phyloP scores from a whole-genome alignment of 768 basidiomycete genomes.

The Hygrophoropsis aurantiaca region DNA sequence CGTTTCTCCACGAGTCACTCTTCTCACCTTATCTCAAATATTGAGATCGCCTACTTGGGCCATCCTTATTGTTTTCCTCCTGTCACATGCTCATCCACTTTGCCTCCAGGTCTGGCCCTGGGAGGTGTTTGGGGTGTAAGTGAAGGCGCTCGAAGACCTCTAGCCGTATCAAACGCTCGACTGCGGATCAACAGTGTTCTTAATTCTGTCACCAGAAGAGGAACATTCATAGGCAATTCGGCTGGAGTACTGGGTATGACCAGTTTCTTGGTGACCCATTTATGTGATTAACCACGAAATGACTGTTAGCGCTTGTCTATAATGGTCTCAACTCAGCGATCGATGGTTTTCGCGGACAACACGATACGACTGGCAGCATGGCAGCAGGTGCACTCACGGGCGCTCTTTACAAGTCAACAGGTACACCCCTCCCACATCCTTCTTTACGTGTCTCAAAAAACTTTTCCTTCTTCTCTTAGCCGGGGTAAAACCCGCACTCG shows the following conservation, averaged over 20 bases:
- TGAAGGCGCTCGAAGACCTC: slow-evolving; percentile 86
- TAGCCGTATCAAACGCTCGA: slow-evolving; percentile 82
- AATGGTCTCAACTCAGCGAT: slow-evolving; percentile 96
- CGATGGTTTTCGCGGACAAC: slow-evolving; percentile 84
- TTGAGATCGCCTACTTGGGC: slow-evolving; percentile 56
- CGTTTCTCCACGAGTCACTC: slow-evolving; percentile 40
- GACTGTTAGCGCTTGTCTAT: slow-evolving; percentile 80
- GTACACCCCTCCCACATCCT: slow-evolving; percentile 49
- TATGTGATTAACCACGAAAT: slow-evolving; percentile 38
- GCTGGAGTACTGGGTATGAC: slow-evolving; percentile 93
- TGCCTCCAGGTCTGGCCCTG: slow-evolving; percentile 82
- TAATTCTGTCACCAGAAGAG: slow-evolving; percentile 95
- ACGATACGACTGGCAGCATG: slow-evolving; percentile 91
- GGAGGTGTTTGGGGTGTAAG: slow-evolving; percentile 96
- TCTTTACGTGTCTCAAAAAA: slow-evolving; percentile 34
- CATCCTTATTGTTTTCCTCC: slow-evolving; percentile 74
- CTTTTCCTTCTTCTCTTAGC: slow-evolving; percentile 55
- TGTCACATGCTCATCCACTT: slow-evolving; percentile 74
- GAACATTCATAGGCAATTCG: slow-evolving; percentile 97
- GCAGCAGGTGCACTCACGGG: slow-evolving; percentile 89
- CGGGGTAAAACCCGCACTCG: slow-evolving; percentile 86
- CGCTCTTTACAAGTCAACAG: slow-evolving; percentile 89
- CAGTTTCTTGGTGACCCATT: slow-evolving; percentile 33
- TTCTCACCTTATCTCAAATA: slow-evolving; percentile 70
- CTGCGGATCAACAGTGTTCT: slow-evolving; percentile 96